Base-by-base conservation (phyloP, 1,284 basidiomycete species). In the Naganishia sp. region DNA sequence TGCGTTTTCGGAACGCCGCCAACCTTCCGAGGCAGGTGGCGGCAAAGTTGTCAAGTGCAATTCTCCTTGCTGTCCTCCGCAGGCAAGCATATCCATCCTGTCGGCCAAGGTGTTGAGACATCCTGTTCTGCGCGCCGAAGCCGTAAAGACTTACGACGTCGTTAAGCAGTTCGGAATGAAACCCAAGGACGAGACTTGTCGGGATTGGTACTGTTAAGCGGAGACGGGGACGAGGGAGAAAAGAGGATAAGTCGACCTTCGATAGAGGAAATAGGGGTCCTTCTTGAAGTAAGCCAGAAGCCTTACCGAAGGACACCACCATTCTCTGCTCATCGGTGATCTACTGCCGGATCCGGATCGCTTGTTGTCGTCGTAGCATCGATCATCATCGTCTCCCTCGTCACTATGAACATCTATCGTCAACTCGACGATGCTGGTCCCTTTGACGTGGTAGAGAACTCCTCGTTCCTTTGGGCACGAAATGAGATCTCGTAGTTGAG, bases 21-120 rank as follows among this genome's bases (percentile, higher is more conserved):
- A 32, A 3, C 52, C 17, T n/a, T 31, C 23, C 15, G 49, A 50
- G 7, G 56, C 25, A 15, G 62, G 50, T 18, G 63, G 47, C 2
- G 75, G 75, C 3, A 77, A 69, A 51, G 74, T 70, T 28, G 72
- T 71, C 11, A 80, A 68, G 65, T 76, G 75, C 7, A 80, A 65
- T 68, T 80, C 77, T 50, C 77, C 79, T 65, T 77, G 75, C 65
- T 79, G 78, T 1, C 79, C 79, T 10, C 79, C 79, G 45, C 75
- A 77, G 13, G 77, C 78, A 21, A 80, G 52, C 42, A 69, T 61
- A 21, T 55, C 51, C 25, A 61, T 45, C 17, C 65, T 66, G 39
- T 17, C 6, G 18, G n/a, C 35, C n/a, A 39, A 39, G 35, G 35
- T 9, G 35, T 39, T 39, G 35, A 39, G 35, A 39, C 47, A n/a